Evolutionary conservation across 116 monocot species (phyloP), one percentile per base, ranked within the genome.

Genomic region (Papilionanthe hybrid): DNA sequence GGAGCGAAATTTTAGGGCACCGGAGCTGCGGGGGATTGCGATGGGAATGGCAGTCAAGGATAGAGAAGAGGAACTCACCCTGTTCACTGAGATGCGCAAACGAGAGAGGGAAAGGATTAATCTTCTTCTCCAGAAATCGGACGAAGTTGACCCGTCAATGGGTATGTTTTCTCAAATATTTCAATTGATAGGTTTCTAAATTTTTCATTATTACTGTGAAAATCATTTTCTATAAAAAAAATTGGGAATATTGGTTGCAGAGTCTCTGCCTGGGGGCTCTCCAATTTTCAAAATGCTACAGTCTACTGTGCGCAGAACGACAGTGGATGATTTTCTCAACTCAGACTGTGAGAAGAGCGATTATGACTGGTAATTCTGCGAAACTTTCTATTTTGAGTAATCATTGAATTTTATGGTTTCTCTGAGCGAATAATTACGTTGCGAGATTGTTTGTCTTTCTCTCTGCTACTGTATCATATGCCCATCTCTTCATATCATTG

Each of bases 341-440:
- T 87, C 88, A 10, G 94, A 94, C 77, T 72, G 45, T 13, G 92
- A 94, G n/a, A 94, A 94, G 84, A 94, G 92, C 71, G 94, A 94
- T 45, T 89, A 89, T 77, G 86, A 89, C 78, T 89, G 89, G 89
- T 89, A 86, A 9, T 42, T 69, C 17, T 5, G 37, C 5, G 32
- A 71, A 63, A 9, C 7, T 23, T 63, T 23, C 25, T 25, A 63
- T 27, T 63, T 63, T 63, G 63, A 63, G n/a, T 25, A 9, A 25
- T 63, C 63, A 63, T 63, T 63, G 23, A n/a, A 58, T 63, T 63
- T 63, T 63, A 15, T 63, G 63, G 63, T 23, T 9, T 63, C 25
- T 63, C 15, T 53, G 15, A 17, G 53, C 3, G 63, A 63, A 23
- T 23, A 10, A 25, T 63, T 22, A 23, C 15, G 23, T 8, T 25